Conservation (phyloP, 352 stramenopile species). For the Pythium vanterpoolii region DNA sequence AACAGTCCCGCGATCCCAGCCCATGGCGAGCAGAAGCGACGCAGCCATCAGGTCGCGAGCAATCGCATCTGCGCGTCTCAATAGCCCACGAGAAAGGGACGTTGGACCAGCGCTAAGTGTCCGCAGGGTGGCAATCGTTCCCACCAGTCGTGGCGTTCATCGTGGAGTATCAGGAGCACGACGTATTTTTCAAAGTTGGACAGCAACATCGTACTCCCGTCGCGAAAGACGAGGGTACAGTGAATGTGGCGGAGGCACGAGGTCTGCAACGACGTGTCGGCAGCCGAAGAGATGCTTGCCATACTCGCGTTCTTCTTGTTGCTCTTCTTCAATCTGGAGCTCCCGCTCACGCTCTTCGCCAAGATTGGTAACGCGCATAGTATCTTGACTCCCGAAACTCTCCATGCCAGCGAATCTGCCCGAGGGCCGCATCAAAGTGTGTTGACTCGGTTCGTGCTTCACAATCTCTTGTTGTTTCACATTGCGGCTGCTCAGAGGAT, state of each 20-base stretch:
- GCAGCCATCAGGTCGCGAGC: background rate
- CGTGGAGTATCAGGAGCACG: constrained; percentile 1
- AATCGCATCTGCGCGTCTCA: background rate
- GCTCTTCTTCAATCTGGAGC: constrained; percentile 53
- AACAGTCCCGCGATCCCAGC: background rate
- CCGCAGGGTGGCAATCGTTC: background rate
- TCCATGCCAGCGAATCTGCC: constrained; percentile 7
- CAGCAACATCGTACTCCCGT: constrained; percentile 5
- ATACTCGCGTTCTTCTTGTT: constrained; percentile 25
- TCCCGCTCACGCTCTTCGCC: constrained; percentile 52
- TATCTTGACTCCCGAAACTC: constrained; percentile 31
- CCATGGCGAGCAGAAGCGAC: constrained; percentile 1
- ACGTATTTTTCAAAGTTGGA: constrained; percentile 12
- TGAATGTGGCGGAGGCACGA: constrained; percentile 4
- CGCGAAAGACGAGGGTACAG: constrained; percentile 3
- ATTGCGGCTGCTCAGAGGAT: background rate
- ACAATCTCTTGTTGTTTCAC: background rate
- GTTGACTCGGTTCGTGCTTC: background rate
- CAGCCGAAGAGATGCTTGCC: background rate
- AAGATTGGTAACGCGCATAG: constrained; percentile 36
- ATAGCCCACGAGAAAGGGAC: constrained; percentile 4
- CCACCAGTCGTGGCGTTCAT: background rate
- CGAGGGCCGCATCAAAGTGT: background rate
- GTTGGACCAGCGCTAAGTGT: background rate
- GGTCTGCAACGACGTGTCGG: background rate